Evolutionary conservation across 176 grass and related monocot species (phyloP), one percentile per base, ranked within the genome.

Genomic region (Areca catechu): DNA sequence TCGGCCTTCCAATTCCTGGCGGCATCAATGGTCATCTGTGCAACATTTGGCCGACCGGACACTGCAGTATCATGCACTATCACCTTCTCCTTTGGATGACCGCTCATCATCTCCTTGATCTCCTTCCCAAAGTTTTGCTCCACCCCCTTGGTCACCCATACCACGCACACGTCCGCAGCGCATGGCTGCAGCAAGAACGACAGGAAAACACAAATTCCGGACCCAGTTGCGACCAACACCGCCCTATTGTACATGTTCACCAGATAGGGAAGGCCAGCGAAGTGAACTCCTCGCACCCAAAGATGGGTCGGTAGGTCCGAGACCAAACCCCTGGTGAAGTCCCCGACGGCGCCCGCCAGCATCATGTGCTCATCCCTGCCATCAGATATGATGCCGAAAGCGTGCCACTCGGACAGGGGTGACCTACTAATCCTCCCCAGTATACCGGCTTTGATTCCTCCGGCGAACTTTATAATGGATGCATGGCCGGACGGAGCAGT

Each of bases 311-410:
- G 86, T 9, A 78, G 86, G 74, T 79, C 74, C 7, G 77, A 43
- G 48, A 79, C 55, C 20, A 90, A 65, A 3, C 63, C 72, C 0
- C 21, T 61, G 7, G 82, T 91, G 78, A 91, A 91, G 64, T 91
- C 82, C 1, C 87, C 87, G 21, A 91, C 87, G 0, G 87, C 82
- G 1, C 87, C 87, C 21, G 82, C 79, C 16, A 91, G 82, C 79
- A 91, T 91, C 16, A 77, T 50, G 50, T 91, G 79, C 5, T 53
- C 30, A 2, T 63, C 63, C 9, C 24, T 15, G 9, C 63, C 54
- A 49, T 80, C 79, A 7, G 87, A 91, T 61, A 86, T 86, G 72
- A 91, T 91, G 7, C 87, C 82, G 49, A 91, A 91, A 5, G 87
- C 82, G 73, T 86, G 87, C 87, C 82, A 86, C 43, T 91, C 82